These are phyloP conservation scores for Pterulicium gracile DNA, from an alignment of 1,284 basidiomycete species.

Conservation along the genomic window DNA sequence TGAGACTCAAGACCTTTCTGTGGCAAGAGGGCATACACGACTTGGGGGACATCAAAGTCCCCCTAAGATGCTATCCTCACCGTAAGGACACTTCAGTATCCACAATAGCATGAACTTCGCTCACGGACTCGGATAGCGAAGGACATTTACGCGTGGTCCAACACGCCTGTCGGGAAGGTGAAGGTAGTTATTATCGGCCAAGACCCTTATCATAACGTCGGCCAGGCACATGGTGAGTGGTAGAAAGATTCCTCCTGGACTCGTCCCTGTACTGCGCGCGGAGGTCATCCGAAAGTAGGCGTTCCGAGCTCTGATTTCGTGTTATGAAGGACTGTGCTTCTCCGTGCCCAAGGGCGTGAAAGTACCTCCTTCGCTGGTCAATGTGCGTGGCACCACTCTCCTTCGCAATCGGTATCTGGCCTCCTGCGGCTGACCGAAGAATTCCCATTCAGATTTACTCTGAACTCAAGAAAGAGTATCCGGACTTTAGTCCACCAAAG, in stretches of 20 bases:
- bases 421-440: too few relatives aligned
- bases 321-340: slow-evolving; percentile 62
- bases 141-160: slow-evolving; percentile 77
- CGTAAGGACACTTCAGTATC: slow-evolving; percentile 30
- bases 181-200: slow-evolving; percentile 77
- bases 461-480: slow-evolving; percentile 78
- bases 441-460: slow-evolving; percentile 79
- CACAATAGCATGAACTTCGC: too few relatives aligned
- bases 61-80: slow-evolving; percentile 48
- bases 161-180: slow-evolving; percentile 67
- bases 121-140: slow-evolving; percentile 29
- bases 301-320: slow-evolving; percentile 10
- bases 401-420: slow-evolving; percentile 8
- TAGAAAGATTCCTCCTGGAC: slow-evolving; percentile 9
- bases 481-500: slow-evolving; percentile 67
- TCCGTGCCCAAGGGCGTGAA: slow-evolving; percentile 70
- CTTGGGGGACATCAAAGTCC: slow-evolving; percentile 30
- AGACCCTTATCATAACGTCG: slow-evolving; percentile 61
- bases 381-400: slow-evolving; percentile 34
- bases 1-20: slow-evolving; percentile 58
- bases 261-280: background rate
- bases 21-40: slow-evolving; percentile 57
- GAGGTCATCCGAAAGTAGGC: background rate
- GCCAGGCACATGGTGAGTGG: slow-evolving; percentile 58
- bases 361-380: slow-evolving; percentile 73